Evolutionary conservation across 169 alveolate genomes (phyloP).

Genomic region (Plasmodium sp.): DNA sequence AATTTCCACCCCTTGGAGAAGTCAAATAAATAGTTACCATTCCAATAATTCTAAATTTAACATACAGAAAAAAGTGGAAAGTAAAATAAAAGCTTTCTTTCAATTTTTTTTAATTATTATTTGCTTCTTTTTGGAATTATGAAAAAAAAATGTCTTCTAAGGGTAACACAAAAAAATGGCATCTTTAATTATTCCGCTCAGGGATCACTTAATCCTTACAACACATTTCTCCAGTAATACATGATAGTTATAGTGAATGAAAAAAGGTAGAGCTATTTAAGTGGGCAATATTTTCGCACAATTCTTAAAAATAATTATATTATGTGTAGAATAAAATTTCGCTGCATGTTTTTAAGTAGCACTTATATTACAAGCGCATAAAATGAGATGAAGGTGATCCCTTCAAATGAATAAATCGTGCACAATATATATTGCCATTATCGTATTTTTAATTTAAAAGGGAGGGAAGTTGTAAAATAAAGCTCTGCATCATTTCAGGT

Average conservation of each 20-base stretch:
- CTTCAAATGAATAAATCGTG: background rate
- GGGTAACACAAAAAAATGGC: background rate
- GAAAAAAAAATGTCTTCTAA: background rate
- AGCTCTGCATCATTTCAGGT: background rate
- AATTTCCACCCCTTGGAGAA: background rate
- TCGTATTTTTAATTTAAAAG: background rate
- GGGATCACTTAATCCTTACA: background rate
- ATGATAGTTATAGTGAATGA: background rate
- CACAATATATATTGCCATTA: background rate
- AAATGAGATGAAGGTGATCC: background rate
- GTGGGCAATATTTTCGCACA: background rate
- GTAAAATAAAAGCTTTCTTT: background rate
- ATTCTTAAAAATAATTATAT: background rate
- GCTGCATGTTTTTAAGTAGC: background rate
- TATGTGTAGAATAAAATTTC: background rate
- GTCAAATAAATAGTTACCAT: background rate
- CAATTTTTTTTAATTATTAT: background rate
- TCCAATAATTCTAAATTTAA: background rate
- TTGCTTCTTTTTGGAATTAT: background rate
- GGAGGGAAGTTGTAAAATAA: background rate
- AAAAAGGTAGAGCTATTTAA: background rate
- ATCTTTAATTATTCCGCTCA: background rate
- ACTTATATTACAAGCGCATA: background rate
- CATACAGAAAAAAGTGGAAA: background rate
- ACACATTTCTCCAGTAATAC: background rate